Evolutionary conservation across 2,329 filamentous ascomycete genomes (phyloP).

Genomic region (Talaromyces atroroseus): DNA sequence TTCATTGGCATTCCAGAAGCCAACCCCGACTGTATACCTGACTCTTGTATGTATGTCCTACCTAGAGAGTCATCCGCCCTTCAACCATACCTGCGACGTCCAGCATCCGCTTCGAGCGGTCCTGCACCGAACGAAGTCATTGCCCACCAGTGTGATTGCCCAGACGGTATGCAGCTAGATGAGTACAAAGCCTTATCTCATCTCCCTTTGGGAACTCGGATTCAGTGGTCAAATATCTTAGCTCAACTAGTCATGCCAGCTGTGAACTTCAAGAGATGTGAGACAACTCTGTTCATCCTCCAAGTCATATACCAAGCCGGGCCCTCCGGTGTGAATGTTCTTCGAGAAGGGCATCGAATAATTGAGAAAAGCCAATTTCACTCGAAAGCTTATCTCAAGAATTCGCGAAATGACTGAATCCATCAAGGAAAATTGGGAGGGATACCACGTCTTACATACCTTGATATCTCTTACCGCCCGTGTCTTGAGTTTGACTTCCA

Average conservation of each 20-base stretch:
- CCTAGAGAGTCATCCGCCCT: background rate
- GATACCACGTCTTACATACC: background rate
- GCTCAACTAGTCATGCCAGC: background rate
- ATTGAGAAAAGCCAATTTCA: background rate
- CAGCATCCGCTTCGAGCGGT: background rate
- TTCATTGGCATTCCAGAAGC: too few relatives aligned
- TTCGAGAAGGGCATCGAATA: background rate
- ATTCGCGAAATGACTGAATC: background rate
- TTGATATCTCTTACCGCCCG: background rate
- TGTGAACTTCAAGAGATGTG: background rate
- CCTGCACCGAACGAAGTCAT: conserved; percentile 48
- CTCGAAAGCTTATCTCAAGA: too few relatives aligned
- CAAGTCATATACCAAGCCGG: background rate
- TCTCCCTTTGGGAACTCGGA: background rate
- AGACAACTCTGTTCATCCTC: background rate
- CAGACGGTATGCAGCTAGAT: background rate
- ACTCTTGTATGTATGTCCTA: background rate
- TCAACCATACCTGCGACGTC: conserved; percentile 3
- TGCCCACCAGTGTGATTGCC: conserved; percentile 38
- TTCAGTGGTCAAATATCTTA: background rate
- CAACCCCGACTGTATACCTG: too few relatives aligned
- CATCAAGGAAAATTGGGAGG: background rate
- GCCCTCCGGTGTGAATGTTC: background rate
- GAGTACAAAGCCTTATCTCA: background rate
- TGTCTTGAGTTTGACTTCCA: background rate